These are phyloP conservation scores for Calonectria multiphialidica DNA, from an alignment of 2,329 filamentous ascomycete species.

Conservation along the genomic window DNA sequence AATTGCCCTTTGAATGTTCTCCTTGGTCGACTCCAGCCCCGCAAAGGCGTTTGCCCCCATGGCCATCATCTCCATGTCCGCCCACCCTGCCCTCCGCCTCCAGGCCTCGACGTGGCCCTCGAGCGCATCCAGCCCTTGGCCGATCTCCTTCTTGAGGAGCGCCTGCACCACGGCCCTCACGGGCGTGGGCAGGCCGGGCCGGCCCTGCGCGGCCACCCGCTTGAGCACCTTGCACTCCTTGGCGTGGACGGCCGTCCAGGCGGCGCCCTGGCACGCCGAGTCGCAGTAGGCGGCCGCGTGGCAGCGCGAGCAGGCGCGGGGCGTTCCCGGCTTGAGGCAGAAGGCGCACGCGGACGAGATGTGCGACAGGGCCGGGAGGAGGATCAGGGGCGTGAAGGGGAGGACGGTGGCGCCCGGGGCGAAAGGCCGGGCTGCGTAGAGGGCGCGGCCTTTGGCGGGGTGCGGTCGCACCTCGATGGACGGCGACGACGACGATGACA, in stretches of 20 bases:
- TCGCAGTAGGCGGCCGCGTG: conserved; percentile 67
- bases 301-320: conserved; percentile 65
- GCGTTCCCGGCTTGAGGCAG: conserved; percentile 55
- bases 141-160: conserved; percentile 54
- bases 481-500: conserved; percentile 29
- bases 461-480: conserved; percentile 44
- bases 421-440: conserved; percentile 58
- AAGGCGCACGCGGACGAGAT: conserved; percentile 60
- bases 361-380: conserved; percentile 59
- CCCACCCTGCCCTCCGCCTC: conserved; percentile 53
- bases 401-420: conserved; percentile 60
- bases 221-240: conserved; percentile 65
- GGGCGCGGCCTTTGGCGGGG: conserved; percentile 57
- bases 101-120: conserved; percentile 61
- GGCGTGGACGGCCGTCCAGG: conserved; percentile 66
- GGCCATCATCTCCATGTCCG: conserved; percentile 63
- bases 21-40: conserved; percentile 51
- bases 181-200: conserved; percentile 61
- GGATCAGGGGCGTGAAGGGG: conserved; percentile 57
- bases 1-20: conserved; percentile 54
- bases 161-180: conserved; percentile 66
- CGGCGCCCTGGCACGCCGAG: conserved; percentile 63
- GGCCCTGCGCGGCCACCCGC: conserved; percentile 41
- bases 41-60: conserved; percentile 56
- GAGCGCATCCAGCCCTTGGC: conserved; percentile 52